A percentile compares a stretch with the other conserved stretches of the same genome.
Evolutionary conservation across 805 yeast genomes (phyloP).

Genomic region (Ogataea methanolica): DNA sequence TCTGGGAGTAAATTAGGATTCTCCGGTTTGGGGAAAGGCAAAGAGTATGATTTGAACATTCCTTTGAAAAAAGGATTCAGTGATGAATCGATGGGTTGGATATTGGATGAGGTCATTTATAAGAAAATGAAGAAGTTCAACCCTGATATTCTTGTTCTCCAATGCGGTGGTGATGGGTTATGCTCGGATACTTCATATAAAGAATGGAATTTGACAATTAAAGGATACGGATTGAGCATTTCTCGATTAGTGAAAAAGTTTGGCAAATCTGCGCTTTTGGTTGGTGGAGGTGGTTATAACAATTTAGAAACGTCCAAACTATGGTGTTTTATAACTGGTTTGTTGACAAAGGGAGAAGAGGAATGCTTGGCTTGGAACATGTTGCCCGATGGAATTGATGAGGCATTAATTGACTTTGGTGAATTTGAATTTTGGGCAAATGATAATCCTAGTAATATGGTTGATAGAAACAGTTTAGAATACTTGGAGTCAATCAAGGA

Average conservation of each 20-base stretch:
- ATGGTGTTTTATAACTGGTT: conserved; percentile 44
- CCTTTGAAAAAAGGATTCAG: conserved; percentile 55
- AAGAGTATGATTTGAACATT: conserved; percentile 40
- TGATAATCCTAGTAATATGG: conserved; percentile 29
- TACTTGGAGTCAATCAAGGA: conserved; percentile 25
- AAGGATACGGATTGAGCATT: conserved; percentile 40
- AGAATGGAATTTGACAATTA: conserved; percentile 66
- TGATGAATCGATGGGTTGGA: conserved; percentile 37
- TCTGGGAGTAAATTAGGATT: conserved; percentile 45
- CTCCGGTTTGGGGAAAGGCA: conserved; percentile 33
- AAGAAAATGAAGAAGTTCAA: conserved; percentile 35
- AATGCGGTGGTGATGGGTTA: conserved; percentile 74
- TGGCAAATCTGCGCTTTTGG: conserved; percentile 37
- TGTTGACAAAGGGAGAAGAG: conserved; percentile 18
- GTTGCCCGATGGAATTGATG: conserved; percentile 51
- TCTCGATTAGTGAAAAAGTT: conserved; percentile 22
- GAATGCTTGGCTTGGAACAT: conserved; percentile 15
- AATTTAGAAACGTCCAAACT: conserved; percentile 56
- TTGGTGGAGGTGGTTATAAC: conserved; percentile 81
- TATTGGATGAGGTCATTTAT: conserved; percentile 37
- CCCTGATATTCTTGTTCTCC: conserved; percentile 57
- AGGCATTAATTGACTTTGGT: conserved; percentile 11
- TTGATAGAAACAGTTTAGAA: conserved; percentile 25
- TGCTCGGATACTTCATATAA: conserved; percentile 50
- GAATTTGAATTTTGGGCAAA: conserved; percentile 22